Evolutionary conservation across 208 protist genomes (phyloP).

Genomic region (Crithidia fasciculata): DNA sequence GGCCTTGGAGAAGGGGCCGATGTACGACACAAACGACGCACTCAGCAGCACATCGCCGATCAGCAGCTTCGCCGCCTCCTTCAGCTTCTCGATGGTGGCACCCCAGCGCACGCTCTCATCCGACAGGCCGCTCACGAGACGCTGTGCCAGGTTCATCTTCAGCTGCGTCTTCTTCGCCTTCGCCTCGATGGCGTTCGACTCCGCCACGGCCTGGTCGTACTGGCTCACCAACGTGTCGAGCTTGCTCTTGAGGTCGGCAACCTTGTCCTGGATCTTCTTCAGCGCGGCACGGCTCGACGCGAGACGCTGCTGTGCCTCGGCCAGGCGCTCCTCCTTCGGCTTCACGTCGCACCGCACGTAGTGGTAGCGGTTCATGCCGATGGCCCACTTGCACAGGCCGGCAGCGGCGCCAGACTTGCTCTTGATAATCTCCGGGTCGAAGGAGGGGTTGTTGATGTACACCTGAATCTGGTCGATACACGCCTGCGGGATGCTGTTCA

Average conservation of each 20-base stretch:
- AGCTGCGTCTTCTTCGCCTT: conserved; percentile 94
- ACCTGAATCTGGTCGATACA: conserved; percentile 95
- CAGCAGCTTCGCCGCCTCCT: conserved; percentile 89
- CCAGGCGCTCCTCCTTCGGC: conserved; percentile 95
- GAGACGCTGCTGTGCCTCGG: conserved; percentile 92
- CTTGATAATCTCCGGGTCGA: conserved; percentile 92
- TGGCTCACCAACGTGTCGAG: conserved; percentile 92
- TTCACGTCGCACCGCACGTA: conserved; percentile 96
- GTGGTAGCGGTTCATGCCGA: conserved; percentile 97
- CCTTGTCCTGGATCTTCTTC: conserved; percentile 95
- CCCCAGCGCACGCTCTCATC: conserved; percentile 98
- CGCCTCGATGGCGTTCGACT: conserved; percentile 92
- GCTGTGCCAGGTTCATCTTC: conserved; percentile 94
- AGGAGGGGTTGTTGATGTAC: conserved; percentile 93
- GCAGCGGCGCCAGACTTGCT: conserved; percentile 96
- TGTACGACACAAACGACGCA: conserved; percentile 98
- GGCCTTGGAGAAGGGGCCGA: conserved; percentile 97
- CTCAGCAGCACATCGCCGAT: conserved; percentile 97
- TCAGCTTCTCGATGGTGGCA: conserved; percentile 92
- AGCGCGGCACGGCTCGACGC: conserved; percentile 85
- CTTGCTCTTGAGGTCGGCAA: conserved; percentile 95
- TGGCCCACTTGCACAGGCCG: conserved; percentile 97
- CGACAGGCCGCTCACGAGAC: conserved; percentile 95
- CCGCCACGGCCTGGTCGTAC: conserved; percentile 95
- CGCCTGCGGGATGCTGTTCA: conserved; percentile 95